phyloP scores from a whole-genome alignment of 495 filamentous ascomycete genomes.

The Aspergillus sclerotiicarbonarius region DNA sequence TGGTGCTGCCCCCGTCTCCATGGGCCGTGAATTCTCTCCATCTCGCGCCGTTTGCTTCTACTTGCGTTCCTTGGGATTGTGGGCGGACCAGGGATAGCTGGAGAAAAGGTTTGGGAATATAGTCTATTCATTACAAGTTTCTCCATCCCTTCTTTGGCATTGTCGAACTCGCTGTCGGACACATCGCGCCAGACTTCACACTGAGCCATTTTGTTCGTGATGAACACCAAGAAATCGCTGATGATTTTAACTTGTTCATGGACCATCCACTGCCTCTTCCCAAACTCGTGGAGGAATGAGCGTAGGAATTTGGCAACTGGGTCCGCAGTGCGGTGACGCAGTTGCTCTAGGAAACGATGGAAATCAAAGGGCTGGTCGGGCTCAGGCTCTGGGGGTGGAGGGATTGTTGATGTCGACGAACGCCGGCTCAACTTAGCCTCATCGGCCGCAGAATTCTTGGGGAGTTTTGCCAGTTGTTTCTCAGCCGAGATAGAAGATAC shows the following conservation, averaged over 20 bases:
- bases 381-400: constrained; percentile 86
- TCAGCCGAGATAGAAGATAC: constrained; percentile 19
- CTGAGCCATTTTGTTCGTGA: constrained; percentile 96
- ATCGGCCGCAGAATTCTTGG: constrained; percentile 22
- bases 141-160: constrained; percentile 98
- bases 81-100: constrained; percentile 78
- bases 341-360: constrained; percentile 91
- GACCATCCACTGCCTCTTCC: constrained; percentile 98
- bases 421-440: constrained; percentile 51
- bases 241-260: constrained; percentile 99
- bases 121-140: constrained; percentile 99
- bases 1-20: constrained; percentile 93
- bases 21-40: constrained; percentile 69
- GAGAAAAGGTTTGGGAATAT: constrained; percentile 95
- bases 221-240: constrained; percentile 94
- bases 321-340: constrained; percentile 92
- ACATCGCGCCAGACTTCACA: constrained; percentile 97
- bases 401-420: constrained; percentile 44
- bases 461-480: constrained; percentile 18
- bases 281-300: constrained; percentile 92
- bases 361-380: constrained; percentile 94
- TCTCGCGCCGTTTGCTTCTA: constrained; percentile 66
- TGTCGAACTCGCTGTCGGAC: constrained; percentile 96
- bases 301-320: constrained; percentile 93
- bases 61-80: constrained; percentile 60